These are phyloP conservation scores for Yamadazyma kanchanaburiensis DNA, from an alignment of 1,139 yeast genomes.

Conservation along the genomic window DNA sequence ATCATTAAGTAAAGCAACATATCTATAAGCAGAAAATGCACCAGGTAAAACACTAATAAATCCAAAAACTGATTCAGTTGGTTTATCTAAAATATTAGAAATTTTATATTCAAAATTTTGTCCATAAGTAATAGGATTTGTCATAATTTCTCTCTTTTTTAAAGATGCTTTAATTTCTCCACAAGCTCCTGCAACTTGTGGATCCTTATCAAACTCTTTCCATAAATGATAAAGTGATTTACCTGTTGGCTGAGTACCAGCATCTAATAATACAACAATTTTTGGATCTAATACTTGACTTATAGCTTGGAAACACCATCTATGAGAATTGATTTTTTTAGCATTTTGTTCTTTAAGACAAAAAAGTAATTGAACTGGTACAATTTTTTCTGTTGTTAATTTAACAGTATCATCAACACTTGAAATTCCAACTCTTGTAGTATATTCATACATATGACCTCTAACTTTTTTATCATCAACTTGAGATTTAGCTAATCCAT, in stretches of 20 bases:
- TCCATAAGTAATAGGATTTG: slow-evolving; percentile 46
- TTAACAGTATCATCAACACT: slow-evolving; percentile 46
- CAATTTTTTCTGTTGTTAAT: slow-evolving; percentile 46
- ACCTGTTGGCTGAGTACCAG: slow-evolving; percentile 48
- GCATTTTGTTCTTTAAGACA: slow-evolving; percentile 48
- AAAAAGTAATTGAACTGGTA: slow-evolving; percentile 46
- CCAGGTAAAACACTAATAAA: slow-evolving; percentile 48
- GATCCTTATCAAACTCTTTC: slow-evolving; percentile 47
- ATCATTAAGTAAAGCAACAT: slow-evolving; percentile 40
- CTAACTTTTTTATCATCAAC: slow-evolving; percentile 46
- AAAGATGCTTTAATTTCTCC: slow-evolving; percentile 48
- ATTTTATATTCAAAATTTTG: slow-evolving; percentile 48
- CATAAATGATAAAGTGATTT: slow-evolving; percentile 45
- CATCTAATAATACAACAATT: slow-evolving; percentile 42
- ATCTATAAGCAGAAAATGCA: slow-evolving; percentile 45
- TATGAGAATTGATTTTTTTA: slow-evolving; percentile 46
- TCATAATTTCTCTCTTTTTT: slow-evolving; percentile 36
- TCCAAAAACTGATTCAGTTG: slow-evolving; percentile 45
- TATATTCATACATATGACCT: slow-evolving; percentile 47
- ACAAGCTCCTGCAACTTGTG: slow-evolving; percentile 51
- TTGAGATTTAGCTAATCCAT: slow-evolving; percentile 46
- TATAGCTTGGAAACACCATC: slow-evolving; percentile 52
- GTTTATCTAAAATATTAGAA: slow-evolving; percentile 45
- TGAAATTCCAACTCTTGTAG: slow-evolving; percentile 47
- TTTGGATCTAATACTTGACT: slow-evolving; percentile 44